These are phyloP conservation scores for Cantharellus anzutake DNA, from an alignment of 768 basidiomycete genomes.

Conservation along the genomic window DNA sequence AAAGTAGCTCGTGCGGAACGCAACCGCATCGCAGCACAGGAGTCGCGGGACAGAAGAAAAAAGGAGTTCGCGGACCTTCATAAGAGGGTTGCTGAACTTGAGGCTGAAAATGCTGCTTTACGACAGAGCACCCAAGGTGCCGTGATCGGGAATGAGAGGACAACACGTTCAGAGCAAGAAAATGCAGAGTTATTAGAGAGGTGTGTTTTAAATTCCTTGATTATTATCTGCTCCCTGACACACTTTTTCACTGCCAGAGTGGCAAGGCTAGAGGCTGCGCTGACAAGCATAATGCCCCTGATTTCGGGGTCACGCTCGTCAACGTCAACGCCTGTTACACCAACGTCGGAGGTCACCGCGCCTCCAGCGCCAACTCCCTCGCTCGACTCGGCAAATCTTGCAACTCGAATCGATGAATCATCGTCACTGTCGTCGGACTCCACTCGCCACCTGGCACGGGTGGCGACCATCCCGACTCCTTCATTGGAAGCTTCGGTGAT, in stretches of 20 bases:
- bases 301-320: conserved; percentile 10
- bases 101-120: conserved; percentile 53
- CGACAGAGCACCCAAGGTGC: conserved; percentile 22
- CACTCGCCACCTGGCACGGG: conserved; percentile 98
- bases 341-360: conserved; percentile 13
- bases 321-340: conserved; percentile 15
- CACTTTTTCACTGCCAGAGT: neutral
- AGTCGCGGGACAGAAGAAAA: conserved; percentile 79
- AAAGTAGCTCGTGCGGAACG: conserved; percentile 50
- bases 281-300: conserved; percentile 2
- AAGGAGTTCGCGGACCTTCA: conserved; percentile 58
- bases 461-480: conserved; percentile 54
- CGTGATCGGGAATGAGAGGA: conserved; percentile 6
- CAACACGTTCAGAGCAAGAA: conserved; percentile 32
- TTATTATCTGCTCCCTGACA: conserved; percentile 19
- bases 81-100: conserved; percentile 46
- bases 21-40: conserved; percentile 86
- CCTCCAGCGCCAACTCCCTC: conserved; percentile 15
- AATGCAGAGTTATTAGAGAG: conserved; percentile 60
- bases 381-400: conserved; percentile 17
- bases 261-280: conserved; percentile 5
- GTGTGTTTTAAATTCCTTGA: neutral
- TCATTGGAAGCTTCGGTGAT: conserved; percentile 29
- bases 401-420: conserved; percentile 10
- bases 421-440: conserved; percentile 26